phyloP scores from a whole-genome alignment of 495 filamentous ascomycete genomes.

The Penicillium herquei region DNA sequence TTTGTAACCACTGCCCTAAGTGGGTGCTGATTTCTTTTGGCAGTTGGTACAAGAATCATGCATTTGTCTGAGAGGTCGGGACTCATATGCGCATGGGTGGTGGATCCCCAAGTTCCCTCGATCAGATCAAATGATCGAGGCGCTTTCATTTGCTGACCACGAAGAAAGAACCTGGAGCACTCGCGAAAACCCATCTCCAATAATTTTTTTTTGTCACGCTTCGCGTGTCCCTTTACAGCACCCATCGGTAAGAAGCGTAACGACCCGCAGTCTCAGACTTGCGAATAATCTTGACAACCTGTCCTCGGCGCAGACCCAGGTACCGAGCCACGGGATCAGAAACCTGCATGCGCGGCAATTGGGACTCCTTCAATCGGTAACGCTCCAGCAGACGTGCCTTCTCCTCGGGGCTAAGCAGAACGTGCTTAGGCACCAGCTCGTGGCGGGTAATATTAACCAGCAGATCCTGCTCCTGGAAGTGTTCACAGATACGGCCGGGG shows the following conservation, averaged over 20 bases:
- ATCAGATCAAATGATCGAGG: background rate
- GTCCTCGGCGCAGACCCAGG: slow-evolving; percentile 83
- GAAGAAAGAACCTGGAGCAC: background rate
- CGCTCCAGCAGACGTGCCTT: slow-evolving; percentile 77
- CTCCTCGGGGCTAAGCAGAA: slow-evolving; percentile 86
- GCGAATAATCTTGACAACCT: slow-evolving; percentile 98
- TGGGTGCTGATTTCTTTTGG: background rate
- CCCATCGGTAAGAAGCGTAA: slow-evolving; percentile 64
- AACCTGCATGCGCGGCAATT: slow-evolving; percentile 86
- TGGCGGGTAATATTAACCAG: slow-evolving; percentile 98
- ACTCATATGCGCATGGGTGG: background rate
- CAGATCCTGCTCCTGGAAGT: slow-evolving; percentile 92
- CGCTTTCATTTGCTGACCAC: background rate
- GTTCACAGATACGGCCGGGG: slow-evolving; percentile 77
- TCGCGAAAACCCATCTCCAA: background rate
- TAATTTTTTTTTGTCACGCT: background rate
- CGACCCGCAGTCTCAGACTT: slow-evolving; percentile 63
- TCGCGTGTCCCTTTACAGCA: slow-evolving; percentile 42
- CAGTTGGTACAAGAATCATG: background rate
- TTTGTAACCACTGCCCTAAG: background rate
- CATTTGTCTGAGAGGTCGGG: slow-evolving; percentile 1
- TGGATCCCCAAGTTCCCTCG: background rate
- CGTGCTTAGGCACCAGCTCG: slow-evolving; percentile 92
- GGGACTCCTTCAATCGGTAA: slow-evolving; percentile 95
- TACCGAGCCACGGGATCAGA: slow-evolving; percentile 92